Percentiles rank a stretch among this genome's conserved stretches.
Conservation (phyloP, 2,329 filamentous ascomycete genomes). For the Paecilomyces dactylethromorphus region DNA sequence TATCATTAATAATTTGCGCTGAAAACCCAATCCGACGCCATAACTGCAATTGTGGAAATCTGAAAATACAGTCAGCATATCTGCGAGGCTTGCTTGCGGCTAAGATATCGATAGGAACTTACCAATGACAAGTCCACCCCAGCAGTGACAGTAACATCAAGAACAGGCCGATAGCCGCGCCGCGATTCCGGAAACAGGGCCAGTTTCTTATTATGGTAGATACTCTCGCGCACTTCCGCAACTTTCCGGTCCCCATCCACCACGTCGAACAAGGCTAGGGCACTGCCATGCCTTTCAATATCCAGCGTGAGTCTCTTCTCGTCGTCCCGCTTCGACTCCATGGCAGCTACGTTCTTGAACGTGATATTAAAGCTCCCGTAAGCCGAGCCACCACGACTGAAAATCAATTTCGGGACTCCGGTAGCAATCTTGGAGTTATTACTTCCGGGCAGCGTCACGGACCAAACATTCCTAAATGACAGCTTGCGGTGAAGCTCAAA, state of each 20-base stretch:
- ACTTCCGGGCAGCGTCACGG: slow-evolving; percentile 18
- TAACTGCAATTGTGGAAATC: not conserved
- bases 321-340: slow-evolving; percentile 1
- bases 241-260: slow-evolving; percentile 15
- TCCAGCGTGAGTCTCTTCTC: slow-evolving; percentile 5
- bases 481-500: slow-evolving; percentile 16
- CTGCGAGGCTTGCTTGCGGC: not conserved
- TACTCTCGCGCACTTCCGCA: slow-evolving; percentile 14
- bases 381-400: not conserved
- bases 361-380: slow-evolving; percentile 12
- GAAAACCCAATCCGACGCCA: not conserved
- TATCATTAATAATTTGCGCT: not conserved
- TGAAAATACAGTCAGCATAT: not conserved
- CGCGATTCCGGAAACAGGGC: slow-evolving; percentile 8
- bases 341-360: slow-evolving; percentile 17
- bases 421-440: slow-evolving; percentile 6
- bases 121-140: slow-evolving; percentile 8
- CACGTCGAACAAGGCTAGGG: slow-evolving; percentile 12
- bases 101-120: not conserved
- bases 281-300: slow-evolving; percentile 10
- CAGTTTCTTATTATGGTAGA: slow-evolving; percentile 14
- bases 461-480: slow-evolving; percentile 1
- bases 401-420: slow-evolving; percentile 6
- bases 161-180: slow-evolving; percentile 3
- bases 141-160: slow-evolving; percentile 5